Conservation (phyloP, 1,284 basidiomycete species). For the Rhodotorula sp. region DNA sequence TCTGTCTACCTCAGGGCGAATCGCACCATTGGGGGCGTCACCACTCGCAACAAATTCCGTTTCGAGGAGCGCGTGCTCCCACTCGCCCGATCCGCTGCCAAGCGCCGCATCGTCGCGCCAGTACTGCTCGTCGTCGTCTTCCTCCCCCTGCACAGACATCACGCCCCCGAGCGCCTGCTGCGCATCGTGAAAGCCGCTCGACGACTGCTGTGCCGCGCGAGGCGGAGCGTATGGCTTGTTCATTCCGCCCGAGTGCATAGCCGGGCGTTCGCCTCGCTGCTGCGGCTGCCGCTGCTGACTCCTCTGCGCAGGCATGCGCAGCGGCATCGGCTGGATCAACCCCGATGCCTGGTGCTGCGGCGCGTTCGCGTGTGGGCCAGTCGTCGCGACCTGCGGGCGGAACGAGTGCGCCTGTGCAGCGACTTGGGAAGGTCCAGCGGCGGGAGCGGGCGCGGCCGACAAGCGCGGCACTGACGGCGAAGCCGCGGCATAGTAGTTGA, state of each 20-base stretch:
- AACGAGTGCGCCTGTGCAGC: too few relatives aligned
- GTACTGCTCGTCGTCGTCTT: conserved; percentile 12
- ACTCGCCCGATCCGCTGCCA: neutral
- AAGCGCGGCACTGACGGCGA: neutral
- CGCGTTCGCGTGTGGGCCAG: neutral
- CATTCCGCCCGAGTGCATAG: neutral
- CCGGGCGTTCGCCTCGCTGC: neutral
- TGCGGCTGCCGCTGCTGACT: neutral
- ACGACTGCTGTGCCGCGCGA: too few relatives aligned
- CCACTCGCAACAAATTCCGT: neutral
- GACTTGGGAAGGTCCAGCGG: neutral
- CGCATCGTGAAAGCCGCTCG: neutral
- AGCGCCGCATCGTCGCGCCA: neutral
- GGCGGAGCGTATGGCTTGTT: neutral
- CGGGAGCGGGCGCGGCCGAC: neutral
- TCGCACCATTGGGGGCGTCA: neutral
- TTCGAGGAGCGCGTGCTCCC: neutral
- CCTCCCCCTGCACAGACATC: neutral
- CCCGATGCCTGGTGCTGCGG: neutral
- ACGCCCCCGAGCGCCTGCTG: neutral
- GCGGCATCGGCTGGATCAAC: conserved; percentile 1
- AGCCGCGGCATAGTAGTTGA: neutral
- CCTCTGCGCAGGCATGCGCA: neutral
- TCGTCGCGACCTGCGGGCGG: neutral
- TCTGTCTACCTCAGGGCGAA: too few relatives aligned